Evolutionary conservation across 106 monocot species (phyloP), one percentile per base, ranked within the genome.

Genomic region (Hemerocallis citrina): DNA sequence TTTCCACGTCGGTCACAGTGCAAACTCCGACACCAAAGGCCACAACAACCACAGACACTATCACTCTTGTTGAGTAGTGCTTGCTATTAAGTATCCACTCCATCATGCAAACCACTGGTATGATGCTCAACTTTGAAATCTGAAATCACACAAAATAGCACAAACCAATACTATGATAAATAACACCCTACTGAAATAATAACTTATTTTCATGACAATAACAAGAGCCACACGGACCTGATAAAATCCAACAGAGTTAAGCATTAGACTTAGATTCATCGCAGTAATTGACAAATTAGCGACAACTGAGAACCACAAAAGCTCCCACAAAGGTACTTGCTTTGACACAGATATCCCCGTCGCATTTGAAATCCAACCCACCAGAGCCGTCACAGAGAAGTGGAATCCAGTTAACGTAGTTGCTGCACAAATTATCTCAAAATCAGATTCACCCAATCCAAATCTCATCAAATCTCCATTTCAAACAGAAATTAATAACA

Each of bases 91-190:
- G 74, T n/a, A 91, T 38, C 83, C 80, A 96, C 56, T 96, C 95
- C 95, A 96, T 79, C 48, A 87, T 25, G 67, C 95, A 96, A 21
- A 96, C 95, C 42, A 96, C 84, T 14, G 95, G 95, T 68, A 91
- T 96, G 65, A 96, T 96, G 72, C 95, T 96, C 74, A 96, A 63
- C 54, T 96, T 96, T 3, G 95, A 84, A 34, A 96, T 96, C 95
- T 44, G 43, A 66, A 29, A 54, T 54, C 25, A 37, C 2, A 14
- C 43, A 44, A 44, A 17, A 44, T 17, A 3, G 43, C 43, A 12
- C 43, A 14, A 8, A 1, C 17, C 17, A 44, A 44, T 44, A 13
- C 12, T 17, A 44, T 2, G 12, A 3, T 44, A 44, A 44, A 44
- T 14, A 20, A 38, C 37, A 51, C 23, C 19, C 8, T 20, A 8